phyloP scores from a whole-genome alignment of 2,329 filamentous ascomycete species.

The Cladosporium sphaerospermum region DNA sequence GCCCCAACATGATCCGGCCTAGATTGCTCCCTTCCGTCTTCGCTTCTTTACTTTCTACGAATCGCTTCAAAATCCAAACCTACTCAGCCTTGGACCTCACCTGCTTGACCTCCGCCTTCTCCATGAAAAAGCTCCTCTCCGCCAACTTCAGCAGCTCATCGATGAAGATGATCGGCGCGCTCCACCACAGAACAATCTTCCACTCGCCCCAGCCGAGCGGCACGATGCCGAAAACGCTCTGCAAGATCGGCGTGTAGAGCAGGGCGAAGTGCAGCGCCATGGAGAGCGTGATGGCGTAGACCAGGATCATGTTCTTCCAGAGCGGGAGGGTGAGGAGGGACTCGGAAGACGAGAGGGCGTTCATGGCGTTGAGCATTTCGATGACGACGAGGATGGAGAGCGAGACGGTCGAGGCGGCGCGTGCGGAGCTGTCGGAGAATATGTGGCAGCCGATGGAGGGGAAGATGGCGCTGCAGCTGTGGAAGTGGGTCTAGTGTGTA shows the following conservation, averaged over 20 bases:
- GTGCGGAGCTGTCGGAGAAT: constrained; percentile 79
- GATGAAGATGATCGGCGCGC: constrained; percentile 87
- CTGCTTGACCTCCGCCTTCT: constrained; percentile 17
- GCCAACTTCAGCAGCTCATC: constrained; percentile 77
- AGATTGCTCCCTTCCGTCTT: too few species aligned
- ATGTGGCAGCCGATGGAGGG: constrained; percentile 87
- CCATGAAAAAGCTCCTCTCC: constrained; percentile 48
- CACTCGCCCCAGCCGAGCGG: constrained; percentile 82
- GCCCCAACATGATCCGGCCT: too few species aligned
- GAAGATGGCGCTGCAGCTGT: constrained; percentile 80
- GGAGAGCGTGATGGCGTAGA: constrained; percentile 85
- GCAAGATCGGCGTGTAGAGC: constrained; percentile 84
- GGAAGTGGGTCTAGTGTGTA: constrained; percentile 64
- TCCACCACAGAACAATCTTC: constrained; percentile 84
- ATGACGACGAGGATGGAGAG: constrained; percentile 90
- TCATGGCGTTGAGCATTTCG: constrained; percentile 99
- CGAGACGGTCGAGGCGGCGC: constrained; percentile 86
- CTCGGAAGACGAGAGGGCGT: constrained; percentile 91
- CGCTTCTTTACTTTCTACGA: too few species aligned
- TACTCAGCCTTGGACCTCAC: constrained; percentile 2
- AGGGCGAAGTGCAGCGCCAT: constrained; percentile 95
- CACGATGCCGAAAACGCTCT: constrained; percentile 82
- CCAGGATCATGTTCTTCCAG: constrained; percentile 98
- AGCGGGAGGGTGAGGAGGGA: constrained; percentile 86
- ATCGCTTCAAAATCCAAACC: too few species aligned